Evolutionary conservation across 1,139 yeast species (phyloP).

Genomic region (Debaryomyces subglobosus): DNA sequence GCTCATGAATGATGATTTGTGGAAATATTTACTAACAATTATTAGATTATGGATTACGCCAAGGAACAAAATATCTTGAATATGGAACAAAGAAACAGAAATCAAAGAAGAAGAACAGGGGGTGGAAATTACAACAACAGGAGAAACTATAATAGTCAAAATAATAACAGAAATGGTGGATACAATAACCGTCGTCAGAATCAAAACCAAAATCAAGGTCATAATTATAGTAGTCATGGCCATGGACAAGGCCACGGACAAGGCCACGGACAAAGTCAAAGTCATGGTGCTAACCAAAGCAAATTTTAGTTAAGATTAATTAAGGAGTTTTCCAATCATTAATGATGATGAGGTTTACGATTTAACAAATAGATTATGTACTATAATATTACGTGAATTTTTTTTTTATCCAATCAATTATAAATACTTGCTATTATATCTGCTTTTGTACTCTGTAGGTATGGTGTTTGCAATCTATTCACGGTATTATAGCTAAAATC

Average conservation of each 20-base stretch:
- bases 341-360: slow-evolving; percentile 7
- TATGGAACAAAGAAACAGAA: slow-evolving; percentile 55
- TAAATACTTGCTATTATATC: background rate
- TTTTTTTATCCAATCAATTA: background rate
- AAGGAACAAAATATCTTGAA: slow-evolving; percentile 65
- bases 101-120: slow-evolving; percentile 44
- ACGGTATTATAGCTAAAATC: background rate
- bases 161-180: slow-evolving; percentile 14
- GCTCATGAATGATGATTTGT: background rate
- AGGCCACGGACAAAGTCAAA: slow-evolving; percentile 7
- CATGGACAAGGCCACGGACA: slow-evolving; percentile 6
- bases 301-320: background rate
- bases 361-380: slow-evolving; percentile 11
- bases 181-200: slow-evolving; percentile 14
- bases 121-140: slow-evolving; percentile 22
- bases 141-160: slow-evolving; percentile 15
- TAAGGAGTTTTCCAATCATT: slow-evolving; percentile 2
- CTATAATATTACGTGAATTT: slow-evolving; percentile 12
- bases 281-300: slow-evolving; percentile 4
- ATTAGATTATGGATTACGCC: slow-evolving; percentile 75
- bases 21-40: slow-evolving; percentile 16
- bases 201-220: slow-evolving; percentile 7
- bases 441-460: background rate
- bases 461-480: background rate
- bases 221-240: slow-evolving; percentile 5